Evolutionary conservation across 805 yeast species (phyloP), one percentile per base, ranked within the genome.

Genomic region (Candida manassasensis): DNA sequence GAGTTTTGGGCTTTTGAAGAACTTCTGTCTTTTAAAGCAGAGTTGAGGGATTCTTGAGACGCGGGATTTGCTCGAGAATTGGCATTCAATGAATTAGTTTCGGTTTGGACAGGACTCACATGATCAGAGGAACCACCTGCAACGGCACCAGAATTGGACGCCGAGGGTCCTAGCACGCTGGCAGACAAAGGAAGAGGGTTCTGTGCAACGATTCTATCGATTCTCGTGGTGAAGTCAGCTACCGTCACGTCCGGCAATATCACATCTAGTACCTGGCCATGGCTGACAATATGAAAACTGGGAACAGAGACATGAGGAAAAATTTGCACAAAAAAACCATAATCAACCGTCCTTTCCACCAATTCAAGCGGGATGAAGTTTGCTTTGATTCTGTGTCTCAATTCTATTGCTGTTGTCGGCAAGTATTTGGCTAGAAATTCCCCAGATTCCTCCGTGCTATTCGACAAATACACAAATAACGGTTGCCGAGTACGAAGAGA

Each of bases 271-370:
- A 78, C 61, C 26, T 59, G 51, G 5, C 81, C 77, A 8, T 62
- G 57, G 21, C 53, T 57, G n/a, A 84, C 63, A 10, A 81, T 57
- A 47, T 75, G 70, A 16, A 81, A 58, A 42, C 84, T 69, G 2
- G 89, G 89, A 3, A 69, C 63, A 0, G 47, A 48, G 6, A 69
- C 59, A 12, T 64, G 57, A 2, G 77, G 77, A 42, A 78, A 79
- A n/a, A 81, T 59, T 41, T 77, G 79, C 22, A 67, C 59, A 47
- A 82, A 79, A 27, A 32, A 45, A 9, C 38, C 45, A 34, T 34
- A 51, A 34, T 57, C 62, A 3, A 35, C 26, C 4, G 52, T 42
- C 8, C 41, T 40, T 13, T 45, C 42, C 3, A 38, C 19, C 29
- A 57, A 33, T 29, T 43, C 41, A 25, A 55, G 40, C 30, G 50